phyloP scores from a whole-genome alignment of 257 asterid genomes.

The Cynanchum wilfordii region DNA sequence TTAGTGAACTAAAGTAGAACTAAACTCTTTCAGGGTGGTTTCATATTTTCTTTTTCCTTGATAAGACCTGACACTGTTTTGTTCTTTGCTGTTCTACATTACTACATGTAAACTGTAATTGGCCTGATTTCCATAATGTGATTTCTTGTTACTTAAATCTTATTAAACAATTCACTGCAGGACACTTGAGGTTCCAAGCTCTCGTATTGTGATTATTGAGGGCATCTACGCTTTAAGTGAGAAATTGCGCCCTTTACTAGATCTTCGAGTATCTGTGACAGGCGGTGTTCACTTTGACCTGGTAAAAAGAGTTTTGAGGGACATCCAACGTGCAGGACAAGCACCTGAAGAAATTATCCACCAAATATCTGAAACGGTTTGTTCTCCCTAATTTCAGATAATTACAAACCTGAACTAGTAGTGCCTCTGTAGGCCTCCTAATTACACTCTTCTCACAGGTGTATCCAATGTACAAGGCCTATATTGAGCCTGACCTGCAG shows the following conservation, averaged over 20 bases:
- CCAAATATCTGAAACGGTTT: constrained; percentile 95
- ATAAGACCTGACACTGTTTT: neutral
- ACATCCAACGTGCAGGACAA: constrained; percentile 95
- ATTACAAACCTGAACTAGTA: constrained; percentile 6
- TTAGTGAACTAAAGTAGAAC: neutral
- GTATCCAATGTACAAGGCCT: constrained; percentile 98
- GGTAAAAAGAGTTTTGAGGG: constrained; percentile 92
- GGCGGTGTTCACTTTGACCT: constrained; percentile 99
- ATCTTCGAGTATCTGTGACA: constrained; percentile 87
- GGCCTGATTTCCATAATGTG: neutral
- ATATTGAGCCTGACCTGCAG: constrained; percentile 91
- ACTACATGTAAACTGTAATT: neutral
- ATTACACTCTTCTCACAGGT: constrained; percentile 51
- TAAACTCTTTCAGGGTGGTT: neutral
- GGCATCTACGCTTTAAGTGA: constrained; percentile 96
- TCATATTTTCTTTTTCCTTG: neutral
- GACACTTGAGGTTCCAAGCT: constrained; percentile 87
- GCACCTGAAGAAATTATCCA: constrained; percentile 97
- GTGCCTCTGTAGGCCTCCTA: constrained; percentile 20
- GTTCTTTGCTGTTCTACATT: neutral
- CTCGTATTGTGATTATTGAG: constrained; percentile 83
- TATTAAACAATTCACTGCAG: constrained; percentile 41
- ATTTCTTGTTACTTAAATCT: constrained; percentile 17
- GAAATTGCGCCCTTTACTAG: constrained; percentile 67
- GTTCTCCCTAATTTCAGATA: constrained; percentile 27